phyloP scores from a whole-genome alignment of 1,139 yeast genomes.

The Zygosaccharomyces pseudobailii region DNA sequence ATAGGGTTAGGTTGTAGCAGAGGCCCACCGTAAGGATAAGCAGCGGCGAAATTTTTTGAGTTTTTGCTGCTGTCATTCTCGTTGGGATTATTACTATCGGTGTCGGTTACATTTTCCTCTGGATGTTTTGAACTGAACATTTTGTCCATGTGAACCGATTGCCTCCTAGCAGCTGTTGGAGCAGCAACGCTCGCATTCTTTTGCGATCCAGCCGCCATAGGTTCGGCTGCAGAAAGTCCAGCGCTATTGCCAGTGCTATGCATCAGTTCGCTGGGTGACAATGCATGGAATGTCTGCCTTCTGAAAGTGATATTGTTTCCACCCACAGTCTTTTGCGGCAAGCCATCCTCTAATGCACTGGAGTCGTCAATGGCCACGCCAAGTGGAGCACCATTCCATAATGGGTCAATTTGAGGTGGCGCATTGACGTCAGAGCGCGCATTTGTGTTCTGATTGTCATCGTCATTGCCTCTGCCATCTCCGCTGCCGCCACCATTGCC shows the following conservation, averaged over 20 bases:
- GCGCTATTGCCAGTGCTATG: constrained; percentile 22
- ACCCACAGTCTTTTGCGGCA: constrained; percentile 14
- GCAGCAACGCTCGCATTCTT: constrained; percentile 11
- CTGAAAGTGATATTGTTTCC: constrained; percentile 25
- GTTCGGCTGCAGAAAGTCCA: constrained; percentile 9
- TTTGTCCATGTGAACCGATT: constrained; percentile 28
- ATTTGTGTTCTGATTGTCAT: neutral
- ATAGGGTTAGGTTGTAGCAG: constrained; percentile 30
- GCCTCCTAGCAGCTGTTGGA: constrained; percentile 25
- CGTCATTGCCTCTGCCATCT: neutral
- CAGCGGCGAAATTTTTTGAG: constrained; percentile 26
- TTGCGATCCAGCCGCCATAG: constrained; percentile 10
- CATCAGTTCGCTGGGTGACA: constrained; percentile 36
- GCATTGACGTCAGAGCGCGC: neutral
- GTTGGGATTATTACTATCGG: neutral
- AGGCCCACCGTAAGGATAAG: constrained; percentile 36
- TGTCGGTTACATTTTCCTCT: constrained; percentile 1
- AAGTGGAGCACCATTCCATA: constrained; percentile 17
- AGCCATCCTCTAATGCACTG: constrained; percentile 11
- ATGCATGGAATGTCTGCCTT: constrained; percentile 40
- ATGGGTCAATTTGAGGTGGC: constrained; percentile 12
- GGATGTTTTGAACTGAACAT: constrained; percentile 14
- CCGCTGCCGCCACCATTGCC: neutral
- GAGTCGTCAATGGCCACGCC: constrained; percentile 13
- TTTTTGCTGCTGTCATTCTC: constrained; percentile 3